These are phyloP conservation scores for Striga hermonthica DNA, from an alignment of 305 asterid genomes.

Conservation along the genomic window DNA sequence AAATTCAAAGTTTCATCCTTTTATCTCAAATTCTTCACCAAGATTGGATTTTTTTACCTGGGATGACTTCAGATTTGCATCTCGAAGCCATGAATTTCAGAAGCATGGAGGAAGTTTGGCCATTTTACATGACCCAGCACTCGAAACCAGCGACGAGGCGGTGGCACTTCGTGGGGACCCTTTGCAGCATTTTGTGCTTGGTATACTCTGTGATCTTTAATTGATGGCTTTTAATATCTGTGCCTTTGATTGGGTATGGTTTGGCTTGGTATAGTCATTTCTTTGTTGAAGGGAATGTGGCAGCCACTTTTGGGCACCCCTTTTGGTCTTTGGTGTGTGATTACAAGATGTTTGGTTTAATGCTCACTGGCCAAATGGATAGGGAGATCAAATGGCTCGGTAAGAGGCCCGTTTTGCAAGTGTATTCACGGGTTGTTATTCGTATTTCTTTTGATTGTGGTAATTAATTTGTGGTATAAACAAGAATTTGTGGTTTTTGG, in stretches of 20 bases:
- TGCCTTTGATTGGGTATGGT: constrained; percentile 77
- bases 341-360: constrained; percentile 92
- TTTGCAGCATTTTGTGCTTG: constrained; percentile 65
- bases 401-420: constrained; percentile 81
- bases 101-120: constrained; percentile 95
- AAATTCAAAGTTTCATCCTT: constrained; percentile 16
- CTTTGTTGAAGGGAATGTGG: constrained; percentile 86
- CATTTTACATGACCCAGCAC: constrained; percentile 83
- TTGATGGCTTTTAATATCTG: constrained; percentile 62
- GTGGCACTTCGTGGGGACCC: constrained; percentile 92
- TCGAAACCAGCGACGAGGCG: constrained; percentile 77
- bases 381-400: constrained; percentile 98
- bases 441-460: no score
- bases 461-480: no score
- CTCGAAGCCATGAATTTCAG: constrained; percentile 62
- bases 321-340: constrained; percentile 88
- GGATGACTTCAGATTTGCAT: constrained; percentile 22
- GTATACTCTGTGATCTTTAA: constrained; percentile 61
- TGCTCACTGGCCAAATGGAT: constrained; percentile 92
- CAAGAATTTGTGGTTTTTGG: no score
- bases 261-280: constrained; percentile 95
- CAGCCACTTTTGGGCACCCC: constrained; percentile 91
- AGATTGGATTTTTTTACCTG: constrained; percentile 41
- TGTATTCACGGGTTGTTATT: constrained; percentile 30
- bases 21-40: constrained; percentile 9